These are phyloP conservation scores for Cladorrhinum sp. DNA, from an alignment of 2,329 filamentous ascomycete species.

Conservation along the genomic window DNA sequence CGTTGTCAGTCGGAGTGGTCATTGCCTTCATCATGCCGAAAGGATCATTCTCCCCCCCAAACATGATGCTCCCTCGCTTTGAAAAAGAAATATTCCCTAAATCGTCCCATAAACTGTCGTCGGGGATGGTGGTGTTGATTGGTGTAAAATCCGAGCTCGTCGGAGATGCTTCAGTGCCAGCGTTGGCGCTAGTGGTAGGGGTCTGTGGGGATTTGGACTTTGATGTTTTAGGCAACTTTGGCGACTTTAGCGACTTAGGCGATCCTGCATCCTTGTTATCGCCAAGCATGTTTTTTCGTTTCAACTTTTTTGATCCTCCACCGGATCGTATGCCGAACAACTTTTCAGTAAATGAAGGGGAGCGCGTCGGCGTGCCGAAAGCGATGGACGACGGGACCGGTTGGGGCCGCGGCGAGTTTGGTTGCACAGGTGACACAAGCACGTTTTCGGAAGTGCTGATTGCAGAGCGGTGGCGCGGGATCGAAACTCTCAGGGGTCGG, in stretches of 20 bases:
- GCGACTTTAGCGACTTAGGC: constrained; percentile 27
- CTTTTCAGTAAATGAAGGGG: constrained; percentile 17
- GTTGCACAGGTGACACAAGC: constrained; percentile 8
- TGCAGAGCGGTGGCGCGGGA: constrained; percentile 9
- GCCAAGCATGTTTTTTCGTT: constrained; percentile 25
- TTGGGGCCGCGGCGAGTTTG: neutral
- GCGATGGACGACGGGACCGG: constrained; percentile 1
- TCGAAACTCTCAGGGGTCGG: constrained; percentile 20
- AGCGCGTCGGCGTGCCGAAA: constrained; percentile 15
- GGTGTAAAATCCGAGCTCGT: constrained; percentile 42
- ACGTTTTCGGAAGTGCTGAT: constrained; percentile 11
- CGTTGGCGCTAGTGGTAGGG: constrained; percentile 15
- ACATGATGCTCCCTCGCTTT: constrained; percentile 62
- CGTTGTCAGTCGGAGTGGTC: constrained; percentile 16
- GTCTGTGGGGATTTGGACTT: constrained; percentile 15
- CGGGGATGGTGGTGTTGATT: constrained; percentile 55
- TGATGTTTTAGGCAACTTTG: constrained; percentile 28
- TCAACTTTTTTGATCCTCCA: constrained; percentile 20
- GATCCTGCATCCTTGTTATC: constrained; percentile 23
- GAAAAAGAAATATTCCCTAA: constrained; percentile 59
- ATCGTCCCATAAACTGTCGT: constrained; percentile 56
- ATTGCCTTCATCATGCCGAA: constrained; percentile 15
- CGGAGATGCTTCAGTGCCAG: constrained; percentile 21
- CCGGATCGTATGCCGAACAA: constrained; percentile 22
- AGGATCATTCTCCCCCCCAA: constrained; percentile 44